phyloP scores from a whole-genome alignment of 2,329 filamentous ascomycete genomes.

The Madurella mycetomatis region DNA sequence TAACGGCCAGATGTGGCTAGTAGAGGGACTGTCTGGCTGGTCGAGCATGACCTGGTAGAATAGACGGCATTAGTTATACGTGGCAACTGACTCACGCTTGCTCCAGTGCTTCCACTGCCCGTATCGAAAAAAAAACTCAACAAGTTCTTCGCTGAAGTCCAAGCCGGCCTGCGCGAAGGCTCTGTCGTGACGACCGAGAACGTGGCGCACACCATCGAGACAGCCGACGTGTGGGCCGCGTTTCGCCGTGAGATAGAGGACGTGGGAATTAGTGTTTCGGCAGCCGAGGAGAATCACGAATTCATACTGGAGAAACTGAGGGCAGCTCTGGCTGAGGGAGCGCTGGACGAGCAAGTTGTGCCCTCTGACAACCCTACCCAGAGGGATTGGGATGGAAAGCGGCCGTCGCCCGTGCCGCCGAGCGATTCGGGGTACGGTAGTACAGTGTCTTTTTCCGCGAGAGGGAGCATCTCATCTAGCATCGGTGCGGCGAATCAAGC shows the following conservation, averaged over 20 bases:
- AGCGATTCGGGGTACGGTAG: neutral
- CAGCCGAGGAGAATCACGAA: neutral
- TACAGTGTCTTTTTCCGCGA: neutral
- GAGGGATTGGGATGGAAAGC: too few relatives aligned
- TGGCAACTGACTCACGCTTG: too few relatives aligned
- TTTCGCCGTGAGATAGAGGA: neutral
- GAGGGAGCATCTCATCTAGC: neutral
- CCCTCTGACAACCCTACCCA: too few relatives aligned
- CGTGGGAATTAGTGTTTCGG: neutral
- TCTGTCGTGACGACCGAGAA: neutral
- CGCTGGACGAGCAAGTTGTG: neutral
- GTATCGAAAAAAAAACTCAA: neutral
- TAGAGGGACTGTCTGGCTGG: neutral
- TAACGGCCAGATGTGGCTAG: neutral
- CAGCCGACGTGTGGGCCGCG: neutral
- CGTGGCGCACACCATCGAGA: neutral
- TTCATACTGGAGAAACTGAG: neutral
- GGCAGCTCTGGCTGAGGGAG: neutral
- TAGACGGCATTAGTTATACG: too few relatives aligned
- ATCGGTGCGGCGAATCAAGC: neutral
- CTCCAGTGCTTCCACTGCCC: neutral
- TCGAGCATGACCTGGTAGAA: too few relatives aligned
- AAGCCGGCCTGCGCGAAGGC: neutral
- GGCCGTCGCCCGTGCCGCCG: too few relatives aligned
- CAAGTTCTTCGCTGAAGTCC: neutral